Evolutionary conservation across 2,329 filamentous ascomycete species (phyloP).

Genomic region (Arthrocladium fulminans): DNA sequence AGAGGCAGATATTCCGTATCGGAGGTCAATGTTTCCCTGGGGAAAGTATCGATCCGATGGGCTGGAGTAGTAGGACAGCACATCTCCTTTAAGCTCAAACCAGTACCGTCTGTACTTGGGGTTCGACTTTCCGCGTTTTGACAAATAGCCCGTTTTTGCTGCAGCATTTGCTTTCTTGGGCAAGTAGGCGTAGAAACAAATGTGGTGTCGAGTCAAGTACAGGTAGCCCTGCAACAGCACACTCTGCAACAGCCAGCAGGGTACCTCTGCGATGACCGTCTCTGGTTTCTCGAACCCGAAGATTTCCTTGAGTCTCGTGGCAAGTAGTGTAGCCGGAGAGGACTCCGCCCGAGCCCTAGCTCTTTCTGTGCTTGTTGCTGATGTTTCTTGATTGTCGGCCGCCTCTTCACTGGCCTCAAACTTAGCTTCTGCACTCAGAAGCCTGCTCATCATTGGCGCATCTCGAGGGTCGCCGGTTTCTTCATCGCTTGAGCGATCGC

Average conservation of each 20-base stretch:
- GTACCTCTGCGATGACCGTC: constrained; percentile 81
- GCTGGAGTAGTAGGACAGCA: constrained; percentile 80
- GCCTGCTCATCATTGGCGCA: constrained; percentile 67
- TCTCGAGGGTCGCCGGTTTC: constrained; percentile 35
- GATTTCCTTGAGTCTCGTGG: constrained; percentile 67
- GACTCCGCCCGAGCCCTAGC: constrained; percentile 30
- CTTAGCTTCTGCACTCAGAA: constrained; percentile 62
- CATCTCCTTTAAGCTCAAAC: constrained; percentile 87
- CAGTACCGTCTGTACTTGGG: constrained; percentile 83
- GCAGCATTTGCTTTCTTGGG: constrained; percentile 75
- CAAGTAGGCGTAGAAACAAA: constrained; percentile 97
- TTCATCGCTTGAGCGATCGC: constrained; percentile 15
- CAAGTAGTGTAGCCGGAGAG: constrained; percentile 49
- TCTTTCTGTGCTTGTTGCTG: constrained; percentile 18
- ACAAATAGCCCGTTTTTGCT: constrained; percentile 78
- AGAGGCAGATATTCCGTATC: constrained; percentile 81
- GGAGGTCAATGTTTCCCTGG: constrained; percentile 80
- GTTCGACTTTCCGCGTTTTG: constrained; percentile 80
- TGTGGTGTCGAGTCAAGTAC: constrained; percentile 86
- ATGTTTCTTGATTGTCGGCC: constrained; percentile 5
- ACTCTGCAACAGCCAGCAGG: constrained; percentile 86
- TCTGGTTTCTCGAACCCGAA: constrained; percentile 76
- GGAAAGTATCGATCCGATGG: constrained; percentile 84
- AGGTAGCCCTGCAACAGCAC: constrained; percentile 89
- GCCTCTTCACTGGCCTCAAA: constrained; percentile 30